Evolutionary conservation across 140 eudicot genomes (phyloP), one percentile per base, ranked within the genome.

Genomic region (Cichorium intybus): DNA sequence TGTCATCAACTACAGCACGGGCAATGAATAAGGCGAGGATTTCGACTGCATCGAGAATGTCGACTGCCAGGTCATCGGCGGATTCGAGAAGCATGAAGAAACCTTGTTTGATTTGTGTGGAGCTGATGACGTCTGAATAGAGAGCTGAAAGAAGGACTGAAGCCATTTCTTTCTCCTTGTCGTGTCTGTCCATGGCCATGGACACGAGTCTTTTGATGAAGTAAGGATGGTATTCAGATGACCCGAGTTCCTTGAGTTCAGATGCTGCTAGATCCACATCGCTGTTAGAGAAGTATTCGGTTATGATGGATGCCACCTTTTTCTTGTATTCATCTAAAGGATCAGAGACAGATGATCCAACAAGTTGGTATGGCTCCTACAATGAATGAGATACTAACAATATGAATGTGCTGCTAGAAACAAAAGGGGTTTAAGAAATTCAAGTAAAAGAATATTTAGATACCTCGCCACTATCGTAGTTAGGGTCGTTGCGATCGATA

Each of bases 401-500:
- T 39, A 58, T 17, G 46, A 7, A 33, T 56, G 24, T 16, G 57
- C 17, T 22, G 24, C 17, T 55, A 7, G 27, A 49, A 23, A 56
- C n/a, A 54, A 41, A 6, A 15, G 15, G 20, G n/a, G 10, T 11
- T 52, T 7, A 0, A 27, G 2, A 24, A n/a, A n/a, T 33, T n/a
- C 4, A 31, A 17, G 24, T 23, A 41, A 27, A 5, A 16, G 54
- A 23, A 22, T 9, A 26, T 2, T 43, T 26, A 62, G 31, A 66
- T 76, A 88, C 98, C 98, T 92, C 98, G 60, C 93, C 96, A 61
- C 98, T 88, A 80, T 92, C 98, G 28, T 92, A 92, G 75, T 88
- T 92, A 9, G 98, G 96, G 66, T 92, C 98, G 60, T 92, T 92
- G 24, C 81, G 83, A 59, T 92, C 98, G 28, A 88, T 67, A 33